Base-by-base conservation (phyloP, 768 basidiomycete species). In the Suillus discolor region DNA sequence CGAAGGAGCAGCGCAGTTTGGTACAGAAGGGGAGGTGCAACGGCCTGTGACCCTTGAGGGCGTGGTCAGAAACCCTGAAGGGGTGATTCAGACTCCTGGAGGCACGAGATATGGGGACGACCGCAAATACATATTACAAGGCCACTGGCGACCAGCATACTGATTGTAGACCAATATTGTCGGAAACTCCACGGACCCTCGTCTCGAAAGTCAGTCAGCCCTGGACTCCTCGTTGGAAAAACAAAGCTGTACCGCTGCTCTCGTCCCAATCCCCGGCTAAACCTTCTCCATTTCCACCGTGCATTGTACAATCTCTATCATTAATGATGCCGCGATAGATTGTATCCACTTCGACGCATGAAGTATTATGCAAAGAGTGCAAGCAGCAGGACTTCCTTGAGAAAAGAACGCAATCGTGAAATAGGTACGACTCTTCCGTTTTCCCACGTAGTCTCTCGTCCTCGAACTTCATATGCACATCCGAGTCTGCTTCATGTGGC, bases 391-490 rank as follows among this genome's bases (percentile, higher is more conserved):
- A 57, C 65, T 71, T 13, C 63, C 65, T 47, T 41, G 68, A 18
- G 42, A 39, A 15, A 38, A 1, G 28, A 63, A 59, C 36, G 38
- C 6, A 23, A 11, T 9, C 7, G 6, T 31, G 31, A 31, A 31
- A 31, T 34, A 39, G 2, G 23, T 16, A 39, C 36, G 80, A 81
- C 57, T 75, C 77, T 11, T 78, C 78, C 4, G 68, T 84, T 25
- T 79, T 90, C 4, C 86, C 87, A 0, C 78, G 78, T 31, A 88
- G 87, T 89, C 84, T 13, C 85, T 86, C 1, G 81, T 84, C 1
- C 78, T 90, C 63, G 83, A 87, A 63, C 69, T 89, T 90, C 68
- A 81, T 82, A 1, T 72, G 6, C 31, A 31, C 1, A 31, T 31
- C 31, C 5, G 31, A 31, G 31, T 31, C 62, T 4, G 34, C 72